Evolutionary conservation across 2,329 filamentous ascomycete species (phyloP), one percentile per base, ranked within the genome.

Genomic region (Aspergillus calidoustus): DNA sequence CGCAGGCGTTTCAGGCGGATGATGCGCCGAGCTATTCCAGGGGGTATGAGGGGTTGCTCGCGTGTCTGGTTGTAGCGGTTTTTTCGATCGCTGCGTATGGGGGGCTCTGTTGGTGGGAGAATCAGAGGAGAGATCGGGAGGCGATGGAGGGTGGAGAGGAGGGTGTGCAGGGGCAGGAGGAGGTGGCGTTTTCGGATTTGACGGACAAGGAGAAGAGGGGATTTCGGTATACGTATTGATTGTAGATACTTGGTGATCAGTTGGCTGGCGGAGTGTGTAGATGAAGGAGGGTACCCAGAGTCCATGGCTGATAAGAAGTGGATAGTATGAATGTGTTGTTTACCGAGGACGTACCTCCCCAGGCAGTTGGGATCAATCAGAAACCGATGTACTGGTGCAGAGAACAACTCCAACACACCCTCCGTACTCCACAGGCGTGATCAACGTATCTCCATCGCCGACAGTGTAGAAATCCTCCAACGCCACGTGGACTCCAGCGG

Each of bases 1-100:
- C 80, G 7, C 80, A 82, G 61, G 78, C 79, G 0, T 82, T 82
- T 57, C 72, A 77, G 52, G 70, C 71, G 0, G 69, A 69, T 6
- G 74, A 82, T 63, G 58, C 58, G 5, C 57, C 57, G n/a, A 52
- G 17, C 9, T 60, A 60, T 25, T 44, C 41, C 4, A 28, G 41
- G 15, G 57, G 57, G 7, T 54, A 54, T 1, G 38, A 44, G 2
- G 57, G 50, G 2, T 15, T 60, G 17, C 43, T 60, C 6, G 57
- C 43, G 17, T 60, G 50, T 41, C 34, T 54, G 13, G 57, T 60
- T 7, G 43, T 60, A 11, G 57, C 57, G 3, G 54, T 60, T 6
- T 41, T 49, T 17, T 30, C 51, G 1, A 60, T 60, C 43, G 17
- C n/a, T 4, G 50, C 50, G 22, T 60, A 60, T 38, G 57, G 57